Conservation (phyloP, 2,329 filamentous ascomycete genomes). For the Xylaria hypoxylon region DNA sequence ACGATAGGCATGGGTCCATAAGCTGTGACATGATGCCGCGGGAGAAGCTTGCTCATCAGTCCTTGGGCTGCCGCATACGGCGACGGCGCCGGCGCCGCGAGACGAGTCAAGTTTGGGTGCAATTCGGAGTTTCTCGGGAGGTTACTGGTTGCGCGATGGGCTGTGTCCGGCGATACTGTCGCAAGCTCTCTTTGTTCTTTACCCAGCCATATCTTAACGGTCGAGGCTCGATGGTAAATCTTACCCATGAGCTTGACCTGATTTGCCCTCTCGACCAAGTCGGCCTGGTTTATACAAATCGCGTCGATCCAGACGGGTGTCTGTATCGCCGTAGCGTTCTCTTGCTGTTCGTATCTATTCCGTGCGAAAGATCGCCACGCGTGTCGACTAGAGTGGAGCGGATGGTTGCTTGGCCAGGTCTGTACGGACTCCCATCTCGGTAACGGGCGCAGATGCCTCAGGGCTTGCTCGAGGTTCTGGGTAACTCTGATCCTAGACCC, state of each 20-base stretch:
- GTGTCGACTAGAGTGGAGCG: conserved; percentile 36
- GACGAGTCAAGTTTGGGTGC: too few relatives aligned
- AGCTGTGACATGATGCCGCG: conserved; percentile 5
- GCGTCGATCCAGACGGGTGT: conserved; percentile 38
- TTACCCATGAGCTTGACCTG: conserved; percentile 36
- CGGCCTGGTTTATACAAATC: conserved; percentile 35
- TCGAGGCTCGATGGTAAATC: conserved; percentile 30
- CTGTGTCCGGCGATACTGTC: neutral
- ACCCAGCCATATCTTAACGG: conserved; percentile 38
- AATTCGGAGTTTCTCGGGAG: too few relatives aligned
- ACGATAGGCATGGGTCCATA: conserved; percentile 35
- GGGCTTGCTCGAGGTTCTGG: conserved; percentile 38
- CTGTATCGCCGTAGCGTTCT: conserved; percentile 29
- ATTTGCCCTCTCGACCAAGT: conserved; percentile 33
- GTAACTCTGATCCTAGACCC: conserved; percentile 37
- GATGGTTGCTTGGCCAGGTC: conserved; percentile 34
- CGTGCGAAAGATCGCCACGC: conserved; percentile 36
- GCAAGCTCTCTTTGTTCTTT: conserved; percentile 5
- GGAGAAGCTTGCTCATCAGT: too few relatives aligned
- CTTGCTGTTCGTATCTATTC: conserved; percentile 38
- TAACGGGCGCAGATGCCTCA: conserved; percentile 39
- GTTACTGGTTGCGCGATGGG: neutral
- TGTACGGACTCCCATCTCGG: conserved; percentile 38
- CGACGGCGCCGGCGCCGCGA: neutral
- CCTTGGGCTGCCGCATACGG: too few relatives aligned